Base-by-base conservation (phyloP, 441 rosid genomes). In the Erodium texanum region DNA sequence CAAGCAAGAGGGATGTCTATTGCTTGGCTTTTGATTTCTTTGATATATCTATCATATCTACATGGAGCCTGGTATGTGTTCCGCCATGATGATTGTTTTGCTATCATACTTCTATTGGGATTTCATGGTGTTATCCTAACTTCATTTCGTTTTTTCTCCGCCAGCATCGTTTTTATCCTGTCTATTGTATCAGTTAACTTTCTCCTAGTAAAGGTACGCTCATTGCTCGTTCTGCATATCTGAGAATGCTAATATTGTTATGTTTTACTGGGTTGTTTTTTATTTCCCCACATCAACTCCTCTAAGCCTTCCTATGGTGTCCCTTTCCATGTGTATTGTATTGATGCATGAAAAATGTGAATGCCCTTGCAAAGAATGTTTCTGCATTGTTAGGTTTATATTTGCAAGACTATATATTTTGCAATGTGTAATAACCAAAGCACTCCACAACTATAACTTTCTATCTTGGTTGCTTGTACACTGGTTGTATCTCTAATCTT, bases 11-110 rank as follows among this genome's bases (percentile, higher is more conserved):
- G 96, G 69, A 91, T 89, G 97, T 81, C 92, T 0, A 64, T 82
- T 66, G 36, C 83, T 56, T 91, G 97, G 99, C 87, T 91, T 75
- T 77, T 76, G 23, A 64, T 93, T 76, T 94, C 97, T 70, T 72
- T 80, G 70, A 50, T 81, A 38, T 94, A 91, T 81, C 82, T 94
- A 48, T 58, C 64, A 2, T 91, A 87, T 81, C 85, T 94, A 64
- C 97, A 92, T 72, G 97, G 99, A 73, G 93, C 92, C 73, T 93
- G 93, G 99, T 94, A 74, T 69, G 82, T 66, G 34, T 34, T 29
- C 41, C 64, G 65, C 22, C 24, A 43, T 58, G 12, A 65, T 70
- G 16, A 11, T 50, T 24, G 24, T 10, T 56, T 7, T 3, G 27
- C 15, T 66, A 18, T 45, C 9, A 50, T 54, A 11, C 32, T 10